A percentile compares a stretch with the other conserved stretches of the same genome.
Conservation (phyloP, 495 filamentous ascomycete species). For the Tuber melanosporum region DNA sequence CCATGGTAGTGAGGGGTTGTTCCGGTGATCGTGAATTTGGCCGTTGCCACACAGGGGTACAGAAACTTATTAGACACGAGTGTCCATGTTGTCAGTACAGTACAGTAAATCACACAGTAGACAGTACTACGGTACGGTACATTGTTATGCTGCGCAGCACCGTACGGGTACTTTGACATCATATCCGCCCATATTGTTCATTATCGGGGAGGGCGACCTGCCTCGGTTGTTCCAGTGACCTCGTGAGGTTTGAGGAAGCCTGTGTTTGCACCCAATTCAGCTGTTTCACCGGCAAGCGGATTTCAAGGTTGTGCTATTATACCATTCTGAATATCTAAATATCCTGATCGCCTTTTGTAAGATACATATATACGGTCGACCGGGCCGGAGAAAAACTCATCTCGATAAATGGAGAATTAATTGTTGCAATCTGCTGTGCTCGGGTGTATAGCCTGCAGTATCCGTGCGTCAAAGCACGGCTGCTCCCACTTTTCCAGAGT, state of each 20-base stretch:
- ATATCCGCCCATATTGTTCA: neutral
- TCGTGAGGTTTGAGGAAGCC: neutral
- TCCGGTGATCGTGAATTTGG: too few relatives aligned
- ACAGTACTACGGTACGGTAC: neutral
- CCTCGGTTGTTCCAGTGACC: neutral
- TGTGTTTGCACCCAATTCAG: neutral
- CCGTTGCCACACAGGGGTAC: too few relatives aligned
- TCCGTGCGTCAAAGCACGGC: neutral
- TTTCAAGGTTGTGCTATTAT: neutral
- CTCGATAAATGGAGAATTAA: neutral
- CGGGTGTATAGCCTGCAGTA: neutral
- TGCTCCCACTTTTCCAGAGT: neutral
- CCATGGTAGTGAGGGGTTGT: too few relatives aligned
- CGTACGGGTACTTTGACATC: neutral
- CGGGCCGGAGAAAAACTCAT: neutral
- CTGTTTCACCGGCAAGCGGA: neutral
- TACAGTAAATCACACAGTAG: neutral
- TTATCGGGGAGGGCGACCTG: neutral
- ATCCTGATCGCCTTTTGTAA: neutral
- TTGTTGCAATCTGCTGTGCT: neutral
- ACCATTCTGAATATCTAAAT: neutral
- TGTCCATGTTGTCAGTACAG: neutral
- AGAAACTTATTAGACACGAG: too few relatives aligned
- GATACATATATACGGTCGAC: neutral
- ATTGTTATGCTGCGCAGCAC: neutral